These are phyloP conservation scores for Phytophthora ohioensis DNA, from an alignment of 352 stramenopile species.

Conservation along the genomic window DNA sequence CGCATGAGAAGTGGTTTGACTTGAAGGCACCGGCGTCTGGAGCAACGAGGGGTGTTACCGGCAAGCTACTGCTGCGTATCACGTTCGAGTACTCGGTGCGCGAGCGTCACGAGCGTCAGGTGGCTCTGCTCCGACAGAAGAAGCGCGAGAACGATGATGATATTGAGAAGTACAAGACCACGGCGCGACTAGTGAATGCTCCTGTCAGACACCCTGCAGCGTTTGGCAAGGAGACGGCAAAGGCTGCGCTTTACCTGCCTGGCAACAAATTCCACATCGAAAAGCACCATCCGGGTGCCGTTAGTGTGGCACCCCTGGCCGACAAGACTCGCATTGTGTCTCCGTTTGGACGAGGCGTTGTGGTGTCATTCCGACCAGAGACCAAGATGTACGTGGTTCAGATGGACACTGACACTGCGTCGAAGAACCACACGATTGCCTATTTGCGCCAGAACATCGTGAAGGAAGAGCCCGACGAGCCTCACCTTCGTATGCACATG, in stretches of 20 bases:
- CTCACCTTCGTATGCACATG: conserved; percentile 81
- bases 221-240: conserved; percentile 61
- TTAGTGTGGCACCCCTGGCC: conserved; percentile 66
- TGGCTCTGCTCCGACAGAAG: conserved; percentile 54
- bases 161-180: conserved; percentile 69
- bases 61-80: conserved; percentile 64
- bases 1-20: conserved; percentile 64
- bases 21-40: conserved; percentile 53
- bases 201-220: conserved; percentile 68
- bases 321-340: conserved; percentile 83
- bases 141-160: conserved; percentile 78
- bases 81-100: conserved; percentile 68
- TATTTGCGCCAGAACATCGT: conserved; percentile 78
- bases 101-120: conserved; percentile 47
- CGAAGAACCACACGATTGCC: conserved; percentile 69
- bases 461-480: conserved; percentile 70
- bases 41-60: conserved; percentile 26
- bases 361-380: conserved; percentile 74
- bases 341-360: conserved; percentile 74
- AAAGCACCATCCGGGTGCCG: conserved; percentile 70
- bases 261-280: conserved; percentile 75
- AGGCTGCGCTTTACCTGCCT: conserved; percentile 76
- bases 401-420: conserved; percentile 63
- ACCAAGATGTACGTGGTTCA: conserved; percentile 88
- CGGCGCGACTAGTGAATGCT: conserved; percentile 58